Percentiles rank a stretch among this genome's conserved stretches.
These are phyloP conservation scores for Solanum tarapatanum DNA, from an alignment of 257 asterid genomes.

Conservation along the genomic window DNA sequence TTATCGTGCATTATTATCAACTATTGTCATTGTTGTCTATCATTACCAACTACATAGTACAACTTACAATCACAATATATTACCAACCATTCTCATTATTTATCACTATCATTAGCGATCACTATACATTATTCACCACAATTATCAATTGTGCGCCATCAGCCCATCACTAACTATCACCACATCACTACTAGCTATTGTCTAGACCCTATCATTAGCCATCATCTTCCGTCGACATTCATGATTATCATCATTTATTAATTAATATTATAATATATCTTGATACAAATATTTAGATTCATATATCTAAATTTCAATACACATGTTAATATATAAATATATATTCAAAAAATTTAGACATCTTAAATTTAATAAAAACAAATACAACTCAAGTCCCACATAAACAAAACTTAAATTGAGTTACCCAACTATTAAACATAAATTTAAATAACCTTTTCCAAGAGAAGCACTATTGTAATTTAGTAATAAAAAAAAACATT, in stretches of 20 bases:
- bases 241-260: background rate
- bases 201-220: too few species aligned
- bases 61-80: background rate
- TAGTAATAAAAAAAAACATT: background rate
- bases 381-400: background rate
- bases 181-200: background rate
- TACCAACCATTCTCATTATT: background rate
- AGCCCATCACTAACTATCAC: background rate
- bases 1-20: background rate
- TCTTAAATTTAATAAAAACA: background rate
- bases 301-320: background rate
- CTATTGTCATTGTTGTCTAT: rapidly evolving
- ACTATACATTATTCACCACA: background rate
- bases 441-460: background rate
- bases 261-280: background rate
- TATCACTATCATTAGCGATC: background rate
- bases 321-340: background rate
- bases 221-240: background rate
- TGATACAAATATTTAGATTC: background rate
- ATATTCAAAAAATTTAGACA: background rate
- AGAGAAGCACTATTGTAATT: background rate
- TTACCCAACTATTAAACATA: background rate
- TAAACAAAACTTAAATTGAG: background rate
- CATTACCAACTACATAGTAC: background rate
- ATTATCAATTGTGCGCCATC: background rate